Conservation (phyloP, 179 eudicot species). For the Spinacia oleracea region DNA sequence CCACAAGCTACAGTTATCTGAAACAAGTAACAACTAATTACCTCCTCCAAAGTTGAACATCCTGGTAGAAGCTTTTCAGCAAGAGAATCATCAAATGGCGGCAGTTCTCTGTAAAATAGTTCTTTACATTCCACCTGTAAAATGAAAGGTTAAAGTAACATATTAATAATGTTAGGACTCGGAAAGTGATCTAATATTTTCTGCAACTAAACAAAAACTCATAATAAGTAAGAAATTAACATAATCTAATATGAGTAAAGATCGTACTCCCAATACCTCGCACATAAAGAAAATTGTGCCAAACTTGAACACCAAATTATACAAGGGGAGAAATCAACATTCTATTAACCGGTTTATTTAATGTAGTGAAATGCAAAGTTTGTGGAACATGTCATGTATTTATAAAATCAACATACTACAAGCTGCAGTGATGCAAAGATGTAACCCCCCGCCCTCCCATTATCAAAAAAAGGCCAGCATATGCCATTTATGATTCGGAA, state of each 20-base stretch:
- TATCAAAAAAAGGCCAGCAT: neutral
- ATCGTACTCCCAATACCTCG: too few species aligned
- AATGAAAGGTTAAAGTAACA: neutral
- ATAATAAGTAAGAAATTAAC: too few species aligned
- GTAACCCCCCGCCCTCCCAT: too few species aligned
- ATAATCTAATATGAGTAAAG: too few species aligned
- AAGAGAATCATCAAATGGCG: slow-evolving; percentile 69
- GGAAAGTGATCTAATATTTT: too few species aligned
- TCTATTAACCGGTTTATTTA: neutral
- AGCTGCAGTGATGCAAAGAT: neutral
- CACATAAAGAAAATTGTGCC: neutral
- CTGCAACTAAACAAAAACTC: too few species aligned
- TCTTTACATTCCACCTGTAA: slow-evolving; percentile 87
- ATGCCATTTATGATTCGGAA: too few species aligned
- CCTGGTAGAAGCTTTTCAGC: slow-evolving; percentile 80
- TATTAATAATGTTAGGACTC: neutral
- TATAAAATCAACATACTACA: neutral
- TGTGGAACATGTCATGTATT: neutral
- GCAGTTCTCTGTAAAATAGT: slow-evolving; percentile 84
- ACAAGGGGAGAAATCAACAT: slow-evolving; percentile 1
- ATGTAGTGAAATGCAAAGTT: neutral
- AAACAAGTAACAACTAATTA: slow-evolving; percentile 33
- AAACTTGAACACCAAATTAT: slow-evolving; percentile 2
- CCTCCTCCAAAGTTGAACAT: slow-evolving; percentile 76
- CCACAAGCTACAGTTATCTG: slow-evolving; percentile 10